Evolutionary conservation across 192 early-diverging fungal species (phyloP), one percentile per base, ranked within the genome.

Genomic region (Coemansia sp.): DNA sequence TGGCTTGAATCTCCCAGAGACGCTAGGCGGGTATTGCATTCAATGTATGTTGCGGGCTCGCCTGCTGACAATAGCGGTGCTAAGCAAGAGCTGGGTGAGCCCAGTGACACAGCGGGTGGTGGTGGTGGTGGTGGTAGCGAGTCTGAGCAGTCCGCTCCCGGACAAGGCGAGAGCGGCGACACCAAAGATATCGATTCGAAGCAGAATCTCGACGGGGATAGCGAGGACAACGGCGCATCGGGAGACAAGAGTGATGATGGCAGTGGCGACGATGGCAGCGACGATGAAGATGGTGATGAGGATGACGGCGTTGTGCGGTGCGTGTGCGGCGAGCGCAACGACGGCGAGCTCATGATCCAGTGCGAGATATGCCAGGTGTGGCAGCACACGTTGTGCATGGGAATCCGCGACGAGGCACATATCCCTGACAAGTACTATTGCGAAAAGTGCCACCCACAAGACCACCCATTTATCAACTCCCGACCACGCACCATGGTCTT

Each of bases 381-480:
- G 95, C 95, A 97, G 75, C 95, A 97, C 70, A 90, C 90, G 57
- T 86, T 90, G n/a, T 97, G 95, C 79, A 90, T 97, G 71, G 89
- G 90, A 57, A 71, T 97, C 55, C 85, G 84, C 59, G 76, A 85
- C 71, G 86, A 88, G 57, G 82, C 88, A 45, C 88, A 91, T 21
- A 87, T 92, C 39, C 93, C 93, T 11, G 92, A 95, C 62, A 87
- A 94, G 62, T 97, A 97, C 77, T 97, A 90, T 57, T 97, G 95
- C 80, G 94, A 97, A 61, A 86, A 88, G 42, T 97, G 95, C 74
- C 85, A 83, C 10, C 94, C 95, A n/a, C 83, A 87, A 56, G 85
- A 92, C 61, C 93, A 94, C 67, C 85, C 87, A 0, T 86, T 88
- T 68, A 77, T 87, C 62, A 76, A 76, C 64, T 82, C 79, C 7